Conservation (phyloP, 1,284 basidiomycete species). For the Puccinia polysora region DNA sequence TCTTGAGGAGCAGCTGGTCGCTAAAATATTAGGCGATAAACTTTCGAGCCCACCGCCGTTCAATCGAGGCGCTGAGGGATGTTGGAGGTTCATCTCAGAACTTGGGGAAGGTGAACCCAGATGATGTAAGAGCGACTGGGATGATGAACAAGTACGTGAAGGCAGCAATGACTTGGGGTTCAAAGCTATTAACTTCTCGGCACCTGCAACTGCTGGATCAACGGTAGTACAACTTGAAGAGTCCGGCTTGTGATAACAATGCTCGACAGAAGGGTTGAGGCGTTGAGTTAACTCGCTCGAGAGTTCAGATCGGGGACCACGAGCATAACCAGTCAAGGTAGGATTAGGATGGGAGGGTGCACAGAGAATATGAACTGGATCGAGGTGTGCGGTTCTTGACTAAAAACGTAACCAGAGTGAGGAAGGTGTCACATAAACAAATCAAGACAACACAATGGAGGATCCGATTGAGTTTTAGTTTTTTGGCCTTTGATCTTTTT, state of each 20-base stretch:
- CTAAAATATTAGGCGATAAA: not conserved
- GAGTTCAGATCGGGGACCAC: not conserved
- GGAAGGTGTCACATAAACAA: slow-evolving; percentile 1
- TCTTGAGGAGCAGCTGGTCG: slow-evolving; percentile 7
- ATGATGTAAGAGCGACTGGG: no score
- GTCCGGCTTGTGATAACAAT: slow-evolving; percentile 1
- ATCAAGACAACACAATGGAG: not conserved
- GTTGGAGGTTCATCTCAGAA: slow-evolving; percentile 5
- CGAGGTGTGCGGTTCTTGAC: slow-evolving; percentile 12
- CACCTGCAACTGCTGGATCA: slow-evolving; percentile 11
- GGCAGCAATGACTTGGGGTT: not conserved
- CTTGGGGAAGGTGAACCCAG: slow-evolving; percentile 1
- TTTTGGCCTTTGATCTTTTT: no score
- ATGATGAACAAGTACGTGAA: not conserved
- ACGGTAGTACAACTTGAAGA: not conserved
- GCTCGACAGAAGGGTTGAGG: not conserved
- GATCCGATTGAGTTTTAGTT: not conserved
- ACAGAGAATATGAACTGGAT: slow-evolving; percentile 35
- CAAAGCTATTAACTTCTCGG: slow-evolving; percentile 16
- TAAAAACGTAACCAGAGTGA: not conserved
- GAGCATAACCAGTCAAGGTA: slow-evolving; percentile 7
- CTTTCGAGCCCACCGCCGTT: no score
- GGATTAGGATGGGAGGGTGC: not conserved
- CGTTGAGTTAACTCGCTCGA: not conserved
- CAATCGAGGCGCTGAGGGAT: no score